Base-by-base conservation (phyloP, 139 green algal species). In the Coelastrella sp. region DNA sequence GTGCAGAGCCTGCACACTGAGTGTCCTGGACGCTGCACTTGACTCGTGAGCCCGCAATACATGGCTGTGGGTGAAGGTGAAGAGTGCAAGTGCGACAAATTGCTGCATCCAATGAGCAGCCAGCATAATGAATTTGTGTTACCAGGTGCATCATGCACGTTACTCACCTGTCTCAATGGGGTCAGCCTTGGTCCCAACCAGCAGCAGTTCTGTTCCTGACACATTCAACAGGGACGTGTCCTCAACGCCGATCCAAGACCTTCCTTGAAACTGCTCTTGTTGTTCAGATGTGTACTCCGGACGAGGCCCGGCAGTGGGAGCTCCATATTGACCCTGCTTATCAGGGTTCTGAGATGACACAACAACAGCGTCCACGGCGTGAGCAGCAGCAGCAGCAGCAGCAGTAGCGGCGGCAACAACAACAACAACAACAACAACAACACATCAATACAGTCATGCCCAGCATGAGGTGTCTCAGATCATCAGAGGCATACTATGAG, bases 271-370 rank as follows among this genome's bases (percentile, higher is more conserved):
- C 30, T 64, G 38, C 78, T 75, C 15, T 27, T 27, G 30, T 60
- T 76, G 60, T 27, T 74, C 7, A 21, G 72, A 37, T 5, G 21
- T 40, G 78, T 84, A 84, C 3, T 53, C 37, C 4, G 78, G 78
- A 9, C 63, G 30, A 19, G 78, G 78, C 13, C 78, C 78, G 3
- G 78, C 78, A 41, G 25, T 64, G 30, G 78, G 78, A 15, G 21
- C 78, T 59, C 59, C 53, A 4, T 15, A 13, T 19, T 27, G 57
- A 23, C 75, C 75, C 23, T 82, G 62, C 38, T 84, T 62, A 32
- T 32, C 60, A 11, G 78, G 78, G 60, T 84, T 84, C 78, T 84
- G n/a, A n/a, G n/a, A n/a, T n/a, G n/a, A n/a, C n/a, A n/a, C n/a
- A n/a, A n/a, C n/a, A n/a, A n/a, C n/a, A n/a, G n/a, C n/a, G n/a